phyloP scores from a whole-genome alignment of 495 filamentous ascomycete species.

The Umbilicaria muhlenbergii region DNA sequence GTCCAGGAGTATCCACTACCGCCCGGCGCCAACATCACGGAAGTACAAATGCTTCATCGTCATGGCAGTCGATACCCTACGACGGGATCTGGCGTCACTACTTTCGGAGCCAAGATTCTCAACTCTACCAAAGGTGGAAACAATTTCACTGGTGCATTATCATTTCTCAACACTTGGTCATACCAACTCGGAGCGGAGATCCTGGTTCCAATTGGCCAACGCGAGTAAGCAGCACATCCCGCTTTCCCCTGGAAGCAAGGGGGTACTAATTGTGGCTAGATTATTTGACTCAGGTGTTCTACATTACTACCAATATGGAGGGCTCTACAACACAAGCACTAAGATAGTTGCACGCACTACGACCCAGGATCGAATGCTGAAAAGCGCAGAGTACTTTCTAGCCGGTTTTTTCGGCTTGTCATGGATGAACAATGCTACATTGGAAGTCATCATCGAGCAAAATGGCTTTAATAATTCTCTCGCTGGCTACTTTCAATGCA shows the following conservation, averaged over 20 bases:
- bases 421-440: slow-evolving; percentile 36
- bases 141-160: slow-evolving; percentile 29
- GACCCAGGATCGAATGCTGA: slow-evolving; percentile 35
- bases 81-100: slow-evolving; percentile 13
- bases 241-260: neutral
- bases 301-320: slow-evolving; percentile 45
- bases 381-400: slow-evolving; percentile 30
- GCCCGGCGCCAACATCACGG: slow-evolving; percentile 35
- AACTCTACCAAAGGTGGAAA: slow-evolving; percentile 13
- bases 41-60: slow-evolving; percentile 33
- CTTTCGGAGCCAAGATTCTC: slow-evolving; percentile 19
- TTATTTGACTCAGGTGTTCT: slow-evolving; percentile 34
- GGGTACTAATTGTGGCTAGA: slow-evolving; percentile 3
- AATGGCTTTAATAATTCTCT: slow-evolving; percentile 24
- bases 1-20: slow-evolving; percentile 40
- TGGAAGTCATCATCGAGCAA: slow-evolving; percentile 34
- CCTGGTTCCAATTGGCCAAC: slow-evolving; percentile 34
- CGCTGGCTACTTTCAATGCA: slow-evolving; percentile 23
- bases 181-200: slow-evolving; percentile 30
- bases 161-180: slow-evolving; percentile 35
- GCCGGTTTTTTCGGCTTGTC: slow-evolving; percentile 43
- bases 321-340: slow-evolving; percentile 40
- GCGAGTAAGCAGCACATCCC: slow-evolving; percentile 17
- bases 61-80: slow-evolving; percentile 30
- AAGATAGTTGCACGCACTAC: slow-evolving; percentile 48